These are phyloP conservation scores for Penicillium italicum DNA, from an alignment of 2,329 filamentous ascomycete genomes.

Conservation along the genomic window DNA sequence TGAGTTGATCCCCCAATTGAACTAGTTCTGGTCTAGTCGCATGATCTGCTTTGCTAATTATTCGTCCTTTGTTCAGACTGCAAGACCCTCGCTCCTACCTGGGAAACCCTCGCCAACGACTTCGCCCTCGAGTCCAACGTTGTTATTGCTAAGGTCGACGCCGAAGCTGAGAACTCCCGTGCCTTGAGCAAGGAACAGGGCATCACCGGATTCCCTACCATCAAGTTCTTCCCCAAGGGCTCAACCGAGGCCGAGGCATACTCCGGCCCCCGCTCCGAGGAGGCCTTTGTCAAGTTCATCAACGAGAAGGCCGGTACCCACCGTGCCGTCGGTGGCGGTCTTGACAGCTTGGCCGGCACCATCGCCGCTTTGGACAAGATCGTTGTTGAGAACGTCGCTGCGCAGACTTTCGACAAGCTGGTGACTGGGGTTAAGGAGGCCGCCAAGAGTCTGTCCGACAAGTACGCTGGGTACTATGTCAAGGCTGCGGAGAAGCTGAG, in stretches of 20 bases:
- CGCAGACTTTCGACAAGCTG: slow-evolving; percentile 63
- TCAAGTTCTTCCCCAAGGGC: slow-evolving; percentile 94
- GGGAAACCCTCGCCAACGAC: slow-evolving; percentile 80
- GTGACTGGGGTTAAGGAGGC: slow-evolving; percentile 69
- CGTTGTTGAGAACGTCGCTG: slow-evolving; percentile 64
- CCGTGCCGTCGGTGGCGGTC: slow-evolving; percentile 73
- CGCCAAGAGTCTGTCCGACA: slow-evolving; percentile 65
- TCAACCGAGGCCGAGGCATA: slow-evolving; percentile 70
- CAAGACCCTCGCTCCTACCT: slow-evolving; percentile 86
- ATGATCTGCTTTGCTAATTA: slow-evolving; percentile 5
- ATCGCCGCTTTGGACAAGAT: slow-evolving; percentile 74
- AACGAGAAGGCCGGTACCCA: slow-evolving; percentile 88
- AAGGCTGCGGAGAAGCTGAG: slow-evolving; percentile 83
- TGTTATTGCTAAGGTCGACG: slow-evolving; percentile 91
- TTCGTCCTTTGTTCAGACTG: slow-evolving; percentile 63
- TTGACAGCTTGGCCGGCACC: slow-evolving; percentile 76
- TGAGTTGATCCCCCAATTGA: slow-evolving; percentile 52
- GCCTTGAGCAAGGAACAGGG: slow-evolving; percentile 70
- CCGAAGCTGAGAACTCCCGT: slow-evolving; percentile 83
- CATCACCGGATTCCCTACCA: slow-evolving; percentile 86
- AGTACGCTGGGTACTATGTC: slow-evolving; percentile 91
- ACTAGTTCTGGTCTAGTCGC: slow-evolving; percentile 1
- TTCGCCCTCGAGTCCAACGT: slow-evolving; percentile 75
- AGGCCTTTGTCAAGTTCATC: slow-evolving; percentile 72
- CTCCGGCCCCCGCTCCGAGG: slow-evolving; percentile 70